Evolutionary conservation across 495 filamentous ascomycete genomes (phyloP).

Genomic region (Talaromyces thailandensis): DNA sequence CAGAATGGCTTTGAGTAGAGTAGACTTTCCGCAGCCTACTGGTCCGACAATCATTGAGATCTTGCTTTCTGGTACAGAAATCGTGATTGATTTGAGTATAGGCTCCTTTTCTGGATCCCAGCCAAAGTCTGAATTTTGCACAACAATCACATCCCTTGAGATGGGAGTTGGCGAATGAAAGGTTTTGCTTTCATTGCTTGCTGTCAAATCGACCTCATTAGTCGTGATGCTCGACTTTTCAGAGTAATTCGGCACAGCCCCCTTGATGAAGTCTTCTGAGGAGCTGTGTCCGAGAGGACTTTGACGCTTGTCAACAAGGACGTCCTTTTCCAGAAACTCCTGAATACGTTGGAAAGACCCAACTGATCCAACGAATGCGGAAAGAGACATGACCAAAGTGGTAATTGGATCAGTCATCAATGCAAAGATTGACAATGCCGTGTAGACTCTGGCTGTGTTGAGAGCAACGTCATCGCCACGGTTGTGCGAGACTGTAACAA

Average conservation of each 20-base stretch:
- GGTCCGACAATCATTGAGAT: slow-evolving; percentile 18
- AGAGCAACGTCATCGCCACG: slow-evolving; percentile 34
- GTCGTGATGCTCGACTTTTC: slow-evolving; percentile 3
- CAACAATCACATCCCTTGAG: slow-evolving; percentile 17
- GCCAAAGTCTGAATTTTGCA: slow-evolving; percentile 40
- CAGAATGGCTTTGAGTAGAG: slow-evolving; percentile 20
- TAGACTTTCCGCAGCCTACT: slow-evolving; percentile 19
- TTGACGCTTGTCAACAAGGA: slow-evolving; percentile 17
- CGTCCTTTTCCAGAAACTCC: slow-evolving; percentile 40
- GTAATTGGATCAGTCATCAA: slow-evolving; percentile 48
- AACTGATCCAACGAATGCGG: slow-evolving; percentile 40
- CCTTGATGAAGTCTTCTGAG: slow-evolving; percentile 3
- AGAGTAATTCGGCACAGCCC: not conserved
- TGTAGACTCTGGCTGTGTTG: slow-evolving; percentile 45
- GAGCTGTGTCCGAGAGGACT: slow-evolving; percentile 3
- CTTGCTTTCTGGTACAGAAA: slow-evolving; percentile 30
- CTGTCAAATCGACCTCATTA: not conserved
- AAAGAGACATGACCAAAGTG: slow-evolving; percentile 47
- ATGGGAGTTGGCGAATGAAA: not conserved
- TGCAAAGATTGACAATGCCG: slow-evolving; percentile 50
- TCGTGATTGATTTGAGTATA: slow-evolving; percentile 28
- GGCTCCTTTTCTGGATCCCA: slow-evolving; percentile 41
- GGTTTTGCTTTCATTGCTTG: not conserved
- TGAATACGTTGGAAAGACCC: slow-evolving; percentile 54
- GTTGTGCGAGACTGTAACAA: slow-evolving; percentile 40